These are phyloP conservation scores for Puccinia novopanici DNA, from an alignment of 1,284 basidiomycete genomes.

Conservation along the genomic window DNA sequence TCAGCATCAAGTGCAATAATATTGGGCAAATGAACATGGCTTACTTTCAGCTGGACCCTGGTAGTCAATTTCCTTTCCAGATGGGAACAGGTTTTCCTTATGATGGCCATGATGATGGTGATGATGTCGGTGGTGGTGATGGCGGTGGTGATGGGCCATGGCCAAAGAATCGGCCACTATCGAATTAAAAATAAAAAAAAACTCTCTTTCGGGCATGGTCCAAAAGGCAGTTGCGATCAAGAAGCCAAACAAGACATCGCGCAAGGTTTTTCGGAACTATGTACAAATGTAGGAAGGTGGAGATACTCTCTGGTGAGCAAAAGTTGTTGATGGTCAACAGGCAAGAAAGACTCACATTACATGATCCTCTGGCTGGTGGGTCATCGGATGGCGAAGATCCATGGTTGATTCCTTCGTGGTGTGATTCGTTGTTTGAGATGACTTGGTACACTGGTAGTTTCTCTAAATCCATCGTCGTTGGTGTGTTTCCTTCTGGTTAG, in stretches of 20 bases:
- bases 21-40: not conserved
- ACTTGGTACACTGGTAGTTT: constrained; percentile 12
- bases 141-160: constrained; percentile 12
- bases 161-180: constrained; percentile 3
- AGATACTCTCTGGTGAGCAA: not conserved
- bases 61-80: constrained; percentile 19
- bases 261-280: constrained; percentile 30
- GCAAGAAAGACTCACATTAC: not conserved
- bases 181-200: too few species aligned
- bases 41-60: constrained; percentile 32
- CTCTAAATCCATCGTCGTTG: constrained; percentile 18
- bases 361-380: not conserved
- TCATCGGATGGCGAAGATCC: not conserved
- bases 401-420: not conserved
- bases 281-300: not conserved
- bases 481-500: not conserved
- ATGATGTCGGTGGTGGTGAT: not conserved
- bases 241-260: constrained; percentile 44
- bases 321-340: not conserved
- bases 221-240: constrained; percentile 38
- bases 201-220: too few species aligned
- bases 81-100: constrained; percentile 1
- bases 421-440: not conserved
- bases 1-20: not conserved
- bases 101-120: constrained; percentile 17